Conservation (phyloP, 352 stramenopile genomes). For the Phytophthora pinifolia region DNA sequence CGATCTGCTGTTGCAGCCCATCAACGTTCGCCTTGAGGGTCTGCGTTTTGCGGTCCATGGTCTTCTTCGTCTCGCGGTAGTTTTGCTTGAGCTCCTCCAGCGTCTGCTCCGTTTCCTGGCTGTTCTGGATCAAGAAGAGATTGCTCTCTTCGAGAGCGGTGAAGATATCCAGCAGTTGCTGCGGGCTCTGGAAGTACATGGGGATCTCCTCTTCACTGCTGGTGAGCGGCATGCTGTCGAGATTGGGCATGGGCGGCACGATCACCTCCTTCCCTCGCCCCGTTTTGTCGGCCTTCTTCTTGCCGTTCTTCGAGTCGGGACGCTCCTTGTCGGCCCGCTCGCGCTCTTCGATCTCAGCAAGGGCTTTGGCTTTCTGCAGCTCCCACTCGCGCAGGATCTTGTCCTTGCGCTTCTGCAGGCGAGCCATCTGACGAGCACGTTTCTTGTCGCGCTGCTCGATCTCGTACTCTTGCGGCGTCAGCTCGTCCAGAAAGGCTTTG, state of each 20-base stretch:
- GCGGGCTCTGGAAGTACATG: slow-evolving; percentile 95
- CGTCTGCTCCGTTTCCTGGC: slow-evolving; percentile 94
- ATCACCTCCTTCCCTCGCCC: slow-evolving; percentile 42
- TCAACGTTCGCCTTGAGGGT: slow-evolving; percentile 89
- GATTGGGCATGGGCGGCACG: slow-evolving; percentile 64
- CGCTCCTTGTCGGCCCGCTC: slow-evolving; percentile 59
- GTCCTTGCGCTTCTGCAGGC: slow-evolving; percentile 70
- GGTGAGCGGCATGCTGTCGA: slow-evolving; percentile 60
- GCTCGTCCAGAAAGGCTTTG: slow-evolving; percentile 92
- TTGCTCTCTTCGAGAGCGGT: slow-evolving; percentile 94
- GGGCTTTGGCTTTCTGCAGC: slow-evolving; percentile 41
- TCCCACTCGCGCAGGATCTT: slow-evolving; percentile 75
- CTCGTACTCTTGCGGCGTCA: slow-evolving; percentile 88
- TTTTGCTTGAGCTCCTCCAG: slow-evolving; percentile 94
- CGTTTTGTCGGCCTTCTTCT: slow-evolving; percentile 55
- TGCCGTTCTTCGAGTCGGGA: slow-evolving; percentile 53
- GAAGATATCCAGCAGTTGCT: slow-evolving; percentile 95
- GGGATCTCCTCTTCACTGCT: slow-evolving; percentile 91
- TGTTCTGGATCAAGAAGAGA: slow-evolving; percentile 96
- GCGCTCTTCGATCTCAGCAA: slow-evolving; percentile 73
- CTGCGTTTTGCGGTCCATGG: slow-evolving; percentile 88
- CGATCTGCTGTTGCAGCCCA: slow-evolving; percentile 88
- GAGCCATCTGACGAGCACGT: slow-evolving; percentile 54
- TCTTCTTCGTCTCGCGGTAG: slow-evolving; percentile 89
- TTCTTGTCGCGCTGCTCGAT: slow-evolving; percentile 82